phyloP scores from a whole-genome alignment of 2,329 filamentous ascomycete species.

The Colletotrichum sp. region DNA sequence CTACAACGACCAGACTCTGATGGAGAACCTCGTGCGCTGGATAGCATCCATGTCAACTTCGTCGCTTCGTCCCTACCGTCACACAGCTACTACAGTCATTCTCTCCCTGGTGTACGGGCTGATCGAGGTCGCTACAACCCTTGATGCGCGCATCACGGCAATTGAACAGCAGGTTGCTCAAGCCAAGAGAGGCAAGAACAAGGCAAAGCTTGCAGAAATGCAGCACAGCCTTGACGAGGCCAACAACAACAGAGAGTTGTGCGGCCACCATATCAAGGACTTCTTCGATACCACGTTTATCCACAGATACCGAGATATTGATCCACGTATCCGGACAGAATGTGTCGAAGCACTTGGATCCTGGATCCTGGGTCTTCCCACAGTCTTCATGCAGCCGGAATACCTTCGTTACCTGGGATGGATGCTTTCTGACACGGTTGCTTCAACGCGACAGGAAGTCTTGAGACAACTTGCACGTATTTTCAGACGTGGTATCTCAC shows the following conservation, averaged over 20 bases:
- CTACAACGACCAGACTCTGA: conserved; percentile 76
- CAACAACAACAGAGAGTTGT: conserved; percentile 70
- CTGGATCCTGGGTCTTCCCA: conserved; percentile 87
- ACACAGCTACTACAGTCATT: conserved; percentile 88
- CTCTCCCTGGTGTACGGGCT: conserved; percentile 81
- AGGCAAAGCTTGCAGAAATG: conserved; percentile 75
- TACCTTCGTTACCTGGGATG: conserved; percentile 95
- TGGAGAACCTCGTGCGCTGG: conserved; percentile 92
- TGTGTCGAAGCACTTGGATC: conserved; percentile 85
- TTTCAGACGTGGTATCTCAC: conserved; percentile 80
- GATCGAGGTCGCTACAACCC: conserved; percentile 73
- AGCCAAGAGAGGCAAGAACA: conserved; percentile 77
- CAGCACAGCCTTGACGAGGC: conserved; percentile 75
- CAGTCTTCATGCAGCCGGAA: conserved; percentile 86
- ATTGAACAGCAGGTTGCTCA: conserved; percentile 79
- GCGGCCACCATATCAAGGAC: conserved; percentile 77
- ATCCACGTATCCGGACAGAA: conserved; percentile 86
- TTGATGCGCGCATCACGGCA: conserved; percentile 76
- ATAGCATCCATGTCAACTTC: conserved; percentile 90
- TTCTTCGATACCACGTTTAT: conserved; percentile 94
- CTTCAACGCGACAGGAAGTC: conserved; percentile 81
- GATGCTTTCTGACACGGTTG: conserved; percentile 85
- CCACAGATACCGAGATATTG: conserved; percentile 93
- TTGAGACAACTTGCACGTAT: conserved; percentile 81
- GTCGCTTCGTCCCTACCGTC: conserved; percentile 85